Evolutionary conservation across 169 alveolate species (phyloP).

Genomic region (Cryptosporidium meleagridis): DNA sequence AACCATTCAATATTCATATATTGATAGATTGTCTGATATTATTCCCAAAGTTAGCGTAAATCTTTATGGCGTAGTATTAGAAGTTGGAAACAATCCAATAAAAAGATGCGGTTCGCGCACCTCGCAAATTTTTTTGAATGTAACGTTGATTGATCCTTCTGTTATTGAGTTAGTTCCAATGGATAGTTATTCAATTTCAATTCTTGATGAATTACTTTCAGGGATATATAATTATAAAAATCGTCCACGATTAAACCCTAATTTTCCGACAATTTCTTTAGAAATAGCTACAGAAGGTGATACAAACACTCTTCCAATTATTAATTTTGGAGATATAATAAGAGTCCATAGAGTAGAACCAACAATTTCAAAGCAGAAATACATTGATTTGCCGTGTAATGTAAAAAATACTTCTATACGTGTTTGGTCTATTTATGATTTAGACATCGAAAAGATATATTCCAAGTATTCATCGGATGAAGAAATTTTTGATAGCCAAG

Average conservation of each 20-base stretch:
- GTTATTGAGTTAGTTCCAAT: conserved; percentile 54
- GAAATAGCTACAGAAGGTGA: conserved; percentile 69
- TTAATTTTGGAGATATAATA: conserved; percentile 62
- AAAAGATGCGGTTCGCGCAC: conserved; percentile 21
- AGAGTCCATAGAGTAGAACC: conserved; percentile 73
- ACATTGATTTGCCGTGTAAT: conserved; percentile 58
- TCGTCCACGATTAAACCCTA: conserved; percentile 37
- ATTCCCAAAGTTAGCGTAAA: conserved; percentile 41
- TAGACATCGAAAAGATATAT: conserved; percentile 30
- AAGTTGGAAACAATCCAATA: conserved; percentile 69
- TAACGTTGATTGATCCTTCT: conserved; percentile 64
- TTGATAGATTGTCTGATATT: conserved; percentile 41
- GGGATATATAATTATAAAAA: conserved; percentile 36
- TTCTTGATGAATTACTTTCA: conserved; percentile 40
- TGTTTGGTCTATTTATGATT: conserved; percentile 51
- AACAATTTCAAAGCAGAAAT: conserved; percentile 43
- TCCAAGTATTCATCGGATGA: conserved; percentile 24
- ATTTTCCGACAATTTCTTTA: conserved; percentile 47
- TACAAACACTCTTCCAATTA: conserved; percentile 53
- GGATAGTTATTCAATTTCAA: conserved; percentile 15
- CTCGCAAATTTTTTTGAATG: conserved; percentile 57
- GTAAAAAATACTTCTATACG: conserved; percentile 45
- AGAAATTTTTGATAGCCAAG: conserved; percentile 17
- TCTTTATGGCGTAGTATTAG: conserved; percentile 61
- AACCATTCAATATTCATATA: conserved; percentile 15